These are phyloP conservation scores for Paramecium primaurelia DNA, from an alignment of 73 alveolate genomes.

Conservation along the genomic window DNA sequence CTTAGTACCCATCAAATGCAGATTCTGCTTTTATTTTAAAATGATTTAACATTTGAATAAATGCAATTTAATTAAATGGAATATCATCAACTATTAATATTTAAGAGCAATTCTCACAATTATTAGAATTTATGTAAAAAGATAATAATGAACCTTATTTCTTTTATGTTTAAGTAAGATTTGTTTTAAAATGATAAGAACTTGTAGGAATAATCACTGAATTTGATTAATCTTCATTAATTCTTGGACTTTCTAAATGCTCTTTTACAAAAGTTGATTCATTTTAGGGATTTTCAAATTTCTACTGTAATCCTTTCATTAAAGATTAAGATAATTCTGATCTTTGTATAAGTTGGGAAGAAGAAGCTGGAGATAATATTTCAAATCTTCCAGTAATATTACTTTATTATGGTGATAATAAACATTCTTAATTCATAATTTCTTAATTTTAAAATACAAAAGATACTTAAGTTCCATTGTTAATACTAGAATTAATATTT, in stretches of 20 bases:
- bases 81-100: constrained; percentile 7
- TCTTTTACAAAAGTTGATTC: not conserved
- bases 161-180: not conserved
- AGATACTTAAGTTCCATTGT: not conserved
- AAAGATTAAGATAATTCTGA: not conserved
- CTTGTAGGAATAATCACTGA: not conserved
- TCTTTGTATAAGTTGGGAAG: not conserved
- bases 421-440: not conserved
- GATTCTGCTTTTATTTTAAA: not conserved
- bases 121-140: not conserved
- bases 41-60: not conserved
- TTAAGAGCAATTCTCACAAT: not conserved
- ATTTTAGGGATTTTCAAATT: not conserved
- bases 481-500: not conserved
- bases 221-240: not conserved
- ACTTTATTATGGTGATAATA: not conserved
- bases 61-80: not conserved
- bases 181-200: not conserved
- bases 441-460: not conserved
- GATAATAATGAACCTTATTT: not conserved
- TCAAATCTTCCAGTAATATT: constrained; percentile 11
- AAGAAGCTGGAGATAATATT: not conserved
- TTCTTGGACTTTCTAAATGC: not conserved
- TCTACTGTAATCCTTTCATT: not conserved
- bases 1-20: constrained; percentile 32